Percentiles rank a stretch among this genome's conserved stretches.
Evolutionary conservation across 352 stramenopile species (phyloP).

Genomic region (Phytophthora tubulina): DNA sequence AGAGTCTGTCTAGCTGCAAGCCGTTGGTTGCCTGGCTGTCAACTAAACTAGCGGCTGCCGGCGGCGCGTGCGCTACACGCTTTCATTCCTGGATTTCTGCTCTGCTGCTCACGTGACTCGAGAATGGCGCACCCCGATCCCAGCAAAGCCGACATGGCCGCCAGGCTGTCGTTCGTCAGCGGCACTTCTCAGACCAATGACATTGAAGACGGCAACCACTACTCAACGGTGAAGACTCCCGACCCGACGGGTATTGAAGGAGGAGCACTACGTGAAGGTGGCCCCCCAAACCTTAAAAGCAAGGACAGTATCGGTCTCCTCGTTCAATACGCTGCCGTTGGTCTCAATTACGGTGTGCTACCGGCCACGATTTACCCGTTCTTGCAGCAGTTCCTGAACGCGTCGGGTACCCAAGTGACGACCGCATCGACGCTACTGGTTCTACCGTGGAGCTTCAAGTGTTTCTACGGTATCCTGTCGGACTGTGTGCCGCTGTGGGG

Average conservation of each 20-base stretch:
- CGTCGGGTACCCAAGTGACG: slow-evolving; percentile 31
- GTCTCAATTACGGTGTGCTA: slow-evolving; percentile 42
- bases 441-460: slow-evolving; percentile 79
- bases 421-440: slow-evolving; percentile 49
- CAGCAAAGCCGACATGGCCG: slow-evolving; percentile 26
- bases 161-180: slow-evolving; percentile 53
- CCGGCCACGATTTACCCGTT: slow-evolving; percentile 56
- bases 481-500: slow-evolving; percentile 75
- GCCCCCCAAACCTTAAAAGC: slow-evolving; percentile 36
- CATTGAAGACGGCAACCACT: slow-evolving; percentile 31
- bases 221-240: slow-evolving; percentile 38
- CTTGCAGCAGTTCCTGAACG: slow-evolving; percentile 56
- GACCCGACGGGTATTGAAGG: slow-evolving; percentile 33
- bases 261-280: slow-evolving; percentile 45
- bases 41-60: slow-evolving; percentile 7
- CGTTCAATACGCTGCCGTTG: slow-evolving; percentile 53
- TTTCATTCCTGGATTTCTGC: slow-evolving; percentile 12
- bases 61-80: background rate
- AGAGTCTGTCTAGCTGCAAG: background rate
- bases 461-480: slow-evolving; percentile 44
- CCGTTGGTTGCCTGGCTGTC: background rate
- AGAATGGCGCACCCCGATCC: slow-evolving; percentile 7
- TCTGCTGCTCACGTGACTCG: background rate
- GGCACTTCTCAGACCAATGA: slow-evolving; percentile 29
- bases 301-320: slow-evolving; percentile 50